phyloP scores from a whole-genome alignment of 306 rosid genomes.

The Arachis stenosperma region DNA sequence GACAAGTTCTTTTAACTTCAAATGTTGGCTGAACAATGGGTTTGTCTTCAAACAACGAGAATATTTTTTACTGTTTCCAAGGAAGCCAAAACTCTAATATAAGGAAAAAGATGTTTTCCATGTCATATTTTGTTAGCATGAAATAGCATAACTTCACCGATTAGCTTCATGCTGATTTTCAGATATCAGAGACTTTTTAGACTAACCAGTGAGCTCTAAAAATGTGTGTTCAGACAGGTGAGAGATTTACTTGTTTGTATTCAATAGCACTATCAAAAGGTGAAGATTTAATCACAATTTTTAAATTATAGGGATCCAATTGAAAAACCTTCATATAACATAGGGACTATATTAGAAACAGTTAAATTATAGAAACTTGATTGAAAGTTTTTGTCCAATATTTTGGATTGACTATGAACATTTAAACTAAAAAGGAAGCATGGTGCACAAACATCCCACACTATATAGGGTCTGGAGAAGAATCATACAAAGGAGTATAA shows the following conservation, averaged over 20 bases:
- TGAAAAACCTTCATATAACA: too few relatives aligned
- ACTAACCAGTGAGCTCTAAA: constrained; percentile 8
- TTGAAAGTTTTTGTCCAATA: too few relatives aligned
- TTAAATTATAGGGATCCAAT: too few relatives aligned
- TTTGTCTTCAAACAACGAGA: constrained; percentile 8
- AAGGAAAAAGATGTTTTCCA: background rate
- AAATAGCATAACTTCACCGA: background rate
- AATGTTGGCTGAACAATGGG: constrained; percentile 1
- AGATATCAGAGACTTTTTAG: constrained; percentile 2
- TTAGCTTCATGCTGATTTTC: background rate
- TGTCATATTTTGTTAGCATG: background rate
- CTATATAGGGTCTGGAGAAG: too few relatives aligned
- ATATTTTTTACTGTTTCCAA: background rate
- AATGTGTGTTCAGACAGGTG: background rate
- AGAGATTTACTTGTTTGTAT: background rate
- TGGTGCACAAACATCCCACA: too few relatives aligned
- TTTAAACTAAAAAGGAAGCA: too few relatives aligned
- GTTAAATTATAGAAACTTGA: too few relatives aligned
- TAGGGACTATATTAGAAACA: too few relatives aligned
- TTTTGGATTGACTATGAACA: too few relatives aligned
- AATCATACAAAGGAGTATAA: too few relatives aligned
- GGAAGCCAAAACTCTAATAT: background rate
- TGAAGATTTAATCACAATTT: too few relatives aligned
- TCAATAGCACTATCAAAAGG: background rate
- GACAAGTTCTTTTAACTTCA: constrained; percentile 5